A percentile compares a stretch with the other conserved stretches of the same genome.
phyloP scores from a whole-genome alignment of 257 asterid species.

The Solanum clarkiae region DNA sequence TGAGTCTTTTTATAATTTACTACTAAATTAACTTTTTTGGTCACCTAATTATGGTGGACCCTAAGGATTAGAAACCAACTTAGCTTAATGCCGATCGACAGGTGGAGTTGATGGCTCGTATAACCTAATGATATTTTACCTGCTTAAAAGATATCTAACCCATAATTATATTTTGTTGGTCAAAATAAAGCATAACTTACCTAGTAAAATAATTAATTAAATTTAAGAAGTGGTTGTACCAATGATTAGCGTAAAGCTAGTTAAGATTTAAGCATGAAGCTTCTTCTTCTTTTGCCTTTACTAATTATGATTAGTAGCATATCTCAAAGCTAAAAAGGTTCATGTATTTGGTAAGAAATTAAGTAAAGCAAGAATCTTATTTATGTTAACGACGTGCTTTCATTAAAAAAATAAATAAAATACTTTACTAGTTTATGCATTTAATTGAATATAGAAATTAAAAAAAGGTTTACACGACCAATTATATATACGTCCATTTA shows the following conservation, averaged over 20 bases:
- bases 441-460: not conserved
- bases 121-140: constrained; percentile 2
- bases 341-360: not conserved
- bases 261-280: not conserved
- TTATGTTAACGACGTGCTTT: not conserved
- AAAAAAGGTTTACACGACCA: not conserved
- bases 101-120: not conserved
- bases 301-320: not conserved
- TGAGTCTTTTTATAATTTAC: not conserved
- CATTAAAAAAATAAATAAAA: not conserved
- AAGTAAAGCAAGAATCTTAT: not conserved
- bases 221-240: constrained; percentile 1
- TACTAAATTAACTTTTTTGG: not conserved
- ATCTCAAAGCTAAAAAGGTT: not conserved
- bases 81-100: not conserved
- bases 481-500: too few species aligned
- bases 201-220: not conserved
- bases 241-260: not conserved
- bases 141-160: not conserved
- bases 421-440: not conserved
- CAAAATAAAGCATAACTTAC: not conserved
- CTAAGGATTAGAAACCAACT: not conserved
- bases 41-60: not conserved
- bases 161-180: not conserved
- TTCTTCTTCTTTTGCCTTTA: not conserved